Evolutionary conservation across 345 rosid species (phyloP).

Genomic region (Dimocarpus longan): DNA sequence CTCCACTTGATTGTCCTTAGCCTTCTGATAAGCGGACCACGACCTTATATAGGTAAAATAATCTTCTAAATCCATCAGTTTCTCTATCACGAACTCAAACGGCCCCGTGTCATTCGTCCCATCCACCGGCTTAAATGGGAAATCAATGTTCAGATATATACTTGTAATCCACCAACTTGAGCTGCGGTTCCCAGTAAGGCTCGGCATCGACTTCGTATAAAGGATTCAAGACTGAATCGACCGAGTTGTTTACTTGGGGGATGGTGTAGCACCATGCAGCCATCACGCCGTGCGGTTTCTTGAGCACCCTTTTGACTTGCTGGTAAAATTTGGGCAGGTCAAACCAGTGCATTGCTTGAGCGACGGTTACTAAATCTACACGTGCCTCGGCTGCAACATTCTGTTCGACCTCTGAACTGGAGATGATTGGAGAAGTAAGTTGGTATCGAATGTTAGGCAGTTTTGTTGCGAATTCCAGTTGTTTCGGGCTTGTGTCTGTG

Average conservation of each 20-base stretch:
- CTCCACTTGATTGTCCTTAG: slow-evolving; percentile 63
- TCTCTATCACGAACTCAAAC: slow-evolving; percentile 53
- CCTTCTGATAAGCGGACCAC: slow-evolving; percentile 72
- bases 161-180: slow-evolving; percentile 60
- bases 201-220: slow-evolving; percentile 43
- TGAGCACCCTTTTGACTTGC: slow-evolving; percentile 64
- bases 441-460: slow-evolving; percentile 64
- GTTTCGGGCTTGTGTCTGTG: slow-evolving; percentile 82
- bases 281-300: slow-evolving; percentile 71
- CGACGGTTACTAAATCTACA: slow-evolving; percentile 65
- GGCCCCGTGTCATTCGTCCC: slow-evolving; percentile 58
- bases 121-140: slow-evolving; percentile 69
- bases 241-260: slow-evolving; percentile 52
- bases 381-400: slow-evolving; percentile 46
- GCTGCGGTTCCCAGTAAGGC: slow-evolving; percentile 60
- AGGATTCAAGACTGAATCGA: slow-evolving; percentile 52
- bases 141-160: slow-evolving; percentile 54
- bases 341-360: slow-evolving; percentile 87
- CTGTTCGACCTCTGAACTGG: too few species aligned
- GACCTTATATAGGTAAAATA: slow-evolving; percentile 62
- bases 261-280: slow-evolving; percentile 88
- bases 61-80: slow-evolving; percentile 54
- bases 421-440: too few species aligned
- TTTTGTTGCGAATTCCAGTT: slow-evolving; percentile 59
- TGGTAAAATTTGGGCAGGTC: slow-evolving; percentile 56